These are phyloP conservation scores for Didymella pomorum DNA, from an alignment of 2,329 filamentous ascomycete genomes.

Conservation along the genomic window DNA sequence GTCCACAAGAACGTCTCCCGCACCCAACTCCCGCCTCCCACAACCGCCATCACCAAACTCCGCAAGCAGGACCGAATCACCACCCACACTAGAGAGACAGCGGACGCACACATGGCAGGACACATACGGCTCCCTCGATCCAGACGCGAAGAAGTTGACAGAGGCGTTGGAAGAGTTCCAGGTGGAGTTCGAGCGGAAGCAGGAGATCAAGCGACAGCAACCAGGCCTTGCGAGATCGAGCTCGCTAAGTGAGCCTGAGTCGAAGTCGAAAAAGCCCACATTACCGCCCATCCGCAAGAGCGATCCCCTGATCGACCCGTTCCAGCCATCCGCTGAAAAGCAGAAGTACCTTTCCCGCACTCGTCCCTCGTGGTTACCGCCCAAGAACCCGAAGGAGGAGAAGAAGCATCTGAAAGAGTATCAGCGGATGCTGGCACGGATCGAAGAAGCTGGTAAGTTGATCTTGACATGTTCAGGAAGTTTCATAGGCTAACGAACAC, in stretches of 20 bases:
- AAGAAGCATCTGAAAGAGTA: constrained; percentile 86
- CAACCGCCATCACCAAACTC: constrained; percentile 34
- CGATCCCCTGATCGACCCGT: constrained; percentile 83
- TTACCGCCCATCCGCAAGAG: constrained; percentile 73
- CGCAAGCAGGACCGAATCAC: constrained; percentile 31
- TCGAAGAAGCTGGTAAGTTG: constrained; percentile 63
- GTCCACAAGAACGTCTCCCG: constrained; percentile 40
- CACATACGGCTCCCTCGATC: constrained; percentile 71
- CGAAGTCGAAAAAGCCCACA: constrained; percentile 59
- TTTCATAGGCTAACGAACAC: constrained; percentile 22
- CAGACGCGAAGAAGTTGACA: constrained; percentile 77
- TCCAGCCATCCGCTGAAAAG: constrained; percentile 86
- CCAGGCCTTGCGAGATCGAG: constrained; percentile 48
- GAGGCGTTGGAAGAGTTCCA: constrained; percentile 83
- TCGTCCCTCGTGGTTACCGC: constrained; percentile 82
- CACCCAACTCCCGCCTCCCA: constrained; percentile 30
- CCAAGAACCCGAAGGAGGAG: constrained; percentile 90
- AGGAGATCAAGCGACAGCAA: constrained; percentile 62
- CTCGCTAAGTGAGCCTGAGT: constrained; percentile 39
- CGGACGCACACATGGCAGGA: constrained; percentile 79
- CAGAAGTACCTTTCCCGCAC: constrained; percentile 81
- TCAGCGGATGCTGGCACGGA: constrained; percentile 78
- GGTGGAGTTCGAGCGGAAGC: constrained; percentile 63
- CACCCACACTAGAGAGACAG: constrained; percentile 51
- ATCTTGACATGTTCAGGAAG: background rate